phyloP scores from a whole-genome alignment of 1,139 yeast species.

The Debaryomyces fabryi region DNA sequence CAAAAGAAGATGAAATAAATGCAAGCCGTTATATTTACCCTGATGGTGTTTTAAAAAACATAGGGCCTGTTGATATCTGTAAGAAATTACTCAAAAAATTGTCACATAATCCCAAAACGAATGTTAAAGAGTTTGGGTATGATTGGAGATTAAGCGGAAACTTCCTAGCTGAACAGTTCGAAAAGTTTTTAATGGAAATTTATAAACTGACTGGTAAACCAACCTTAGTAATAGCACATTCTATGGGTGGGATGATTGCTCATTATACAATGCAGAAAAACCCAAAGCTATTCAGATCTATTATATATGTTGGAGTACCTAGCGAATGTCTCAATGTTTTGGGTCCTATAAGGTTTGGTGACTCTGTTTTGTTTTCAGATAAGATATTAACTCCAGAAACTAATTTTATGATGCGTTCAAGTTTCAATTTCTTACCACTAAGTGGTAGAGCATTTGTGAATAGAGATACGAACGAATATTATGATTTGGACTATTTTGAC shows the following conservation, averaged over 20 bases:
- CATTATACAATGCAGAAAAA: conserved; percentile 74
- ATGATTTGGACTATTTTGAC: conserved; percentile 75
- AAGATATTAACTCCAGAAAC: conserved; percentile 77
- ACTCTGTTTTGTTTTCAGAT: conserved; percentile 73
- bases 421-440: conserved; percentile 74
- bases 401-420: conserved; percentile 86
- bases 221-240: conserved; percentile 76
- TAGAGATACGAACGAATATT: conserved; percentile 54
- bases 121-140: conserved; percentile 77
- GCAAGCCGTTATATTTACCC: conserved; percentile 60
- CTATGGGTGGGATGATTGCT: conserved; percentile 90
- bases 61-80: conserved; percentile 87
- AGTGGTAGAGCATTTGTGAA: conserved; percentile 76
- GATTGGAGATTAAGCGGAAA: conserved; percentile 87
- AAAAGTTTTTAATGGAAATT: conserved; percentile 46
- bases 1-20: conserved; percentile 59
- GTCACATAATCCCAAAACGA: conserved; percentile 58
- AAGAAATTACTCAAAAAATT: conserved; percentile 60
- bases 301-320: conserved; percentile 83
- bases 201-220: conserved; percentile 52
- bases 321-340: conserved; percentile 81
- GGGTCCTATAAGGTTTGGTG: conserved; percentile 85
- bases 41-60: conserved; percentile 76
- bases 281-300: conserved; percentile 69
- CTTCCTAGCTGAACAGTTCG: conserved; percentile 48